Percentiles rank a stretch among this genome's conserved stretches.
Evolutionary conservation across 164 flowering plant species (phyloP).

Genomic region (Houttuynia cordata): DNA sequence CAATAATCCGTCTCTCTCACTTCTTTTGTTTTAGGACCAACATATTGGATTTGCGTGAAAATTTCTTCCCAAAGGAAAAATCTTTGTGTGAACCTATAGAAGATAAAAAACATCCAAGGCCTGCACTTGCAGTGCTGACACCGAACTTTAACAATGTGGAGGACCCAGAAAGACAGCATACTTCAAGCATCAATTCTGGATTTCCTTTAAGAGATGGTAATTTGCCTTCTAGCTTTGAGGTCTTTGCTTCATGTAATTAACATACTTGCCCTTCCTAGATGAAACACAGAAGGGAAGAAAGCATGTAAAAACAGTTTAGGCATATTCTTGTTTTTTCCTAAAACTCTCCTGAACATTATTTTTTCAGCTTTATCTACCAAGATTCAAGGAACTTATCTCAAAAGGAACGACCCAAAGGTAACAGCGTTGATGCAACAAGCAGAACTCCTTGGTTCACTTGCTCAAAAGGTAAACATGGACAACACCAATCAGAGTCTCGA

Average conservation of each 20-base stretch:
- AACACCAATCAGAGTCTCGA: slow-evolving; percentile 79
- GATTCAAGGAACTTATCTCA: slow-evolving; percentile 58
- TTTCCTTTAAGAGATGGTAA: slow-evolving; percentile 38
- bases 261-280: not conserved
- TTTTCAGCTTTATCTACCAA: slow-evolving; percentile 9
- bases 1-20: not conserved
- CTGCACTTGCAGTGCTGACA: slow-evolving; percentile 50
- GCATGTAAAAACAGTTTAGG: too few relatives aligned
- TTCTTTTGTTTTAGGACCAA: slow-evolving; percentile 25
- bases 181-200: slow-evolving; percentile 12
- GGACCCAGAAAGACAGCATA: slow-evolving; percentile 19
- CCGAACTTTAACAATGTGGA: slow-evolving; percentile 30
- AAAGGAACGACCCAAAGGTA: slow-evolving; percentile 80
- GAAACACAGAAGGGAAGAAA: too few relatives aligned
- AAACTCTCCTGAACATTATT: too few relatives aligned
- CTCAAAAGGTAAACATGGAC: slow-evolving; percentile 63
- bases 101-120: slow-evolving; percentile 29
- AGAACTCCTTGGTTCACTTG: slow-evolving; percentile 85
- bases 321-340: not conserved
- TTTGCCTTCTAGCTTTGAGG: slow-evolving; percentile 3
- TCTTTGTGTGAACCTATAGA: slow-evolving; percentile 18
- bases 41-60: slow-evolving; percentile 23
- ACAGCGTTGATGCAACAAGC: slow-evolving; percentile 79
- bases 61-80: slow-evolving; percentile 21
- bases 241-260: too few relatives aligned